phyloP scores from a whole-genome alignment of 805 yeast genomes.

The Nakazawaea ishiwadae region DNA sequence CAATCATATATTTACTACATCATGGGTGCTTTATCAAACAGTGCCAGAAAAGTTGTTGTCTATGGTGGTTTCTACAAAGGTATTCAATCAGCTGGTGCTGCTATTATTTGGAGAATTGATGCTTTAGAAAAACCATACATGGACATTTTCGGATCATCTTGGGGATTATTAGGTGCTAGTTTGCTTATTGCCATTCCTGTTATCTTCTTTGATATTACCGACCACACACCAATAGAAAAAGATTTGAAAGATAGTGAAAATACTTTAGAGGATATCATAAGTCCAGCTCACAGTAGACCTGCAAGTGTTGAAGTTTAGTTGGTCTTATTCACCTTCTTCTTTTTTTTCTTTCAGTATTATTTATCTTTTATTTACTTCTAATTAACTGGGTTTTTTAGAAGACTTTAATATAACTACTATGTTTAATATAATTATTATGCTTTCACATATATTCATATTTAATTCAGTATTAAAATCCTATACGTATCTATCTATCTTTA shows the following conservation, averaged over 20 bases:
- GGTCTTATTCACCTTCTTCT: too few species aligned
- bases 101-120: conserved; percentile 55
- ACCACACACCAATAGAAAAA: conserved; percentile 32
- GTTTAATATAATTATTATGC: too few species aligned
- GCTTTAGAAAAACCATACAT: conserved; percentile 32
- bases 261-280: conserved; percentile 14
- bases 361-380: background rate
- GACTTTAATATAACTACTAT: too few species aligned
- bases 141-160: conserved; percentile 41
- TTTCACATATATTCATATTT: too few species aligned
- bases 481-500: too few species aligned
- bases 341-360: background rate
- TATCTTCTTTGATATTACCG: conserved; percentile 36
- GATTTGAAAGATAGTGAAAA: conserved; percentile 18
- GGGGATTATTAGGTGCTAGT: conserved; percentile 48
- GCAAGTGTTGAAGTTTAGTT: background rate
- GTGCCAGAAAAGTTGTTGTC: conserved; percentile 48
- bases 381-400: too few species aligned
- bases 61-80: conserved; percentile 63
- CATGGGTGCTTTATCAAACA: conserved; percentile 55
- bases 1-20: conserved; percentile 56
- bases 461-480: too few species aligned
- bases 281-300: conserved; percentile 9
- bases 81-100: conserved; percentile 61
- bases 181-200: conserved; percentile 45